Percentiles rank a stretch among this genome's conserved stretches.
Evolutionary conservation across 805 yeast genomes (phyloP).

Genomic region (Suhomyces kilbournensis): DNA sequence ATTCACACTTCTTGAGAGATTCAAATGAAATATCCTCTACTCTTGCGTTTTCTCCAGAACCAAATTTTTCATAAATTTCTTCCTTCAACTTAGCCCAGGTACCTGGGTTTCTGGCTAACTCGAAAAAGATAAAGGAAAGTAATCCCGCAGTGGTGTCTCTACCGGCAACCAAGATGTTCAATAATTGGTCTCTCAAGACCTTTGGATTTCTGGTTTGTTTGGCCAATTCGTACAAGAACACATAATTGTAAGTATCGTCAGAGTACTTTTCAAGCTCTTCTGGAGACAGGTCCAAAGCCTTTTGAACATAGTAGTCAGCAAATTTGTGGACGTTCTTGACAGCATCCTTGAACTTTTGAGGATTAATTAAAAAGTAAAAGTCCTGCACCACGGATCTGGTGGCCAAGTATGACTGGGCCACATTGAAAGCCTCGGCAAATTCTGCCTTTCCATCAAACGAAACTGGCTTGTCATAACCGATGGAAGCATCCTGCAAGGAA

Average conservation of each 20-base stretch:
- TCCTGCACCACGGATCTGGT: constrained; percentile 18
- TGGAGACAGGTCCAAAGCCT: constrained; percentile 31
- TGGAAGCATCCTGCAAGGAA: constrained; percentile 18
- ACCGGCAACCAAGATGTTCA: constrained; percentile 52
- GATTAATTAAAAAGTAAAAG: constrained; percentile 15
- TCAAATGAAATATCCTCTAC: constrained; percentile 44
- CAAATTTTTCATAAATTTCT: constrained; percentile 31
- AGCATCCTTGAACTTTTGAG: constrained; percentile 14
- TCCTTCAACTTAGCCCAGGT: constrained; percentile 36
- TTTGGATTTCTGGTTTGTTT: constrained; percentile 47
- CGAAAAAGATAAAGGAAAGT: constrained; percentile 44
- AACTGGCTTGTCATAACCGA: constrained; percentile 12
- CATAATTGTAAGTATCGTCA: constrained; percentile 42
- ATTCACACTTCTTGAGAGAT: constrained; percentile 47
- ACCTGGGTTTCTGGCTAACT: constrained; percentile 43
- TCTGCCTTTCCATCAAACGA: constrained; percentile 30
- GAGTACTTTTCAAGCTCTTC: constrained; percentile 30
- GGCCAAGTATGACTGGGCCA: constrained; percentile 30
- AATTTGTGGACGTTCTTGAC: constrained; percentile 25
- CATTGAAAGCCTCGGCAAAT: constrained; percentile 35
- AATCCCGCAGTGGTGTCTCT: constrained; percentile 56
- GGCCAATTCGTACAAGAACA: constrained; percentile 47
- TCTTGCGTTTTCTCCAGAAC: constrained; percentile 28
- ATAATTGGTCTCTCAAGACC: constrained; percentile 48
- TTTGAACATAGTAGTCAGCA: constrained; percentile 39